Conservation (phyloP, 805 yeast genomes). For the Barnettozyma californica region DNA sequence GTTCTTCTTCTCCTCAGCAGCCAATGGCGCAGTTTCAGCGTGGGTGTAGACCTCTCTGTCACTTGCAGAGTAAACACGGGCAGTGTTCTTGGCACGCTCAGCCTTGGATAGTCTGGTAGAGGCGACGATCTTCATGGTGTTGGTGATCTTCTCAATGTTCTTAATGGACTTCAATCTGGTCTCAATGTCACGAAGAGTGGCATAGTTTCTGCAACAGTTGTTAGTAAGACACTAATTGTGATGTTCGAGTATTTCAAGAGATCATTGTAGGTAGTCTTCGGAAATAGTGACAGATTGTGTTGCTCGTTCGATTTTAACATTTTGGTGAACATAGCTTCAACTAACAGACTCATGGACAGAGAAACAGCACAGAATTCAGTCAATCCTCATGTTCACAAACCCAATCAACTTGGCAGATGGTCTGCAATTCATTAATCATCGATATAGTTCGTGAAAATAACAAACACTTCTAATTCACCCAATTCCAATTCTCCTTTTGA, state of each 20-base stretch:
- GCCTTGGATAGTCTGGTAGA: conserved; percentile 95
- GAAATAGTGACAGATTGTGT: neutral
- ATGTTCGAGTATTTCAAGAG: neutral
- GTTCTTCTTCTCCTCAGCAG: conserved; percentile 50
- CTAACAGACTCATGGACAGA: neutral
- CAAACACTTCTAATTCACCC: neutral
- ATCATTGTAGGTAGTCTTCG: neutral
- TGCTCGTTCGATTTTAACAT: neutral
- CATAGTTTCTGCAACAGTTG: conserved; percentile 65
- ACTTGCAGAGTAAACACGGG: conserved; percentile 78
- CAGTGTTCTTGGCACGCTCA: conserved; percentile 85
- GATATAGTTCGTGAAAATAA: too few relatives aligned
- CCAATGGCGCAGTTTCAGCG: conserved; percentile 68
- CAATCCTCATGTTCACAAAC: neutral
- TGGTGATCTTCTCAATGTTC: conserved; percentile 98
- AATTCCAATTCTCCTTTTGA: neutral
- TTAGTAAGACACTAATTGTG: conserved; percentile 12
- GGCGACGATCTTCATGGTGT: conserved; percentile 99
- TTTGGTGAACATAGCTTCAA: neutral
- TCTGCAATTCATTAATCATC: too few relatives aligned
- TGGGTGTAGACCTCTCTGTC: conserved; percentile 74
- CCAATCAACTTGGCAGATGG: too few relatives aligned
- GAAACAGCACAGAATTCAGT: neutral
- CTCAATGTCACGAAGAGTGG: conserved; percentile 98
- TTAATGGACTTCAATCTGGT: conserved; percentile 96